Percentiles rank a stretch among this genome's conserved stretches.
Evolutionary conservation across 2,329 filamentous ascomycete species (phyloP).

Genomic region (Ceratocystis ficicola): DNA sequence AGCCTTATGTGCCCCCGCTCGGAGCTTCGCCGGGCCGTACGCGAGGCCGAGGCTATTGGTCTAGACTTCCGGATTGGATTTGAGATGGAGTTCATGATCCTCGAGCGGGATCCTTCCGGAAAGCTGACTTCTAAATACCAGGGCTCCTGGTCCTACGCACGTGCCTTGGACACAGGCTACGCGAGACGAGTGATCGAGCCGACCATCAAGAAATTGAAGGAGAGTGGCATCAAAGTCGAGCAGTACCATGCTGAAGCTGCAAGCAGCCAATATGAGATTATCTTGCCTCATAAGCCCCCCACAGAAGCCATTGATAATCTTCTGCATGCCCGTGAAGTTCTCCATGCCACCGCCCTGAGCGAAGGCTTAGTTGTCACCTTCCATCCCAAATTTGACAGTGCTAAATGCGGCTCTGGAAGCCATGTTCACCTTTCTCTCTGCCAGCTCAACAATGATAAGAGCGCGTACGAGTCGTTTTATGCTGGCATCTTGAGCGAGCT

Average conservation of each 20-base stretch:
- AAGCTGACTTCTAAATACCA: conserved; percentile 51
- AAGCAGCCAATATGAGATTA: conserved; percentile 64
- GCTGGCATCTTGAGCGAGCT: conserved; percentile 58
- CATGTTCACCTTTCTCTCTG: conserved; percentile 58
- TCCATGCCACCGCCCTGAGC: conserved; percentile 50
- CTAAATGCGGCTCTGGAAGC: conserved; percentile 49
- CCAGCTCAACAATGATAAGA: background rate
- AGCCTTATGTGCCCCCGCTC: conserved; percentile 53
- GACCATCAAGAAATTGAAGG: conserved; percentile 48
- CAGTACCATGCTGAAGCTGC: conserved; percentile 65
- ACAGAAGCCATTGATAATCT: conserved; percentile 60
- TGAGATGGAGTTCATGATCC: conserved; percentile 50
- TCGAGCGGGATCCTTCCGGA: background rate
- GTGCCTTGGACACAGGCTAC: conserved; percentile 17
- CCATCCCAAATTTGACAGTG: conserved; percentile 55
- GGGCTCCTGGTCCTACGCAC: conserved; percentile 33
- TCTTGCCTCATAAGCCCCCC: conserved; percentile 51
- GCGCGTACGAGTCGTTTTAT: conserved; percentile 44
- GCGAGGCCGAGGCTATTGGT: conserved; percentile 32
- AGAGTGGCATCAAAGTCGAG: conserved; percentile 53
- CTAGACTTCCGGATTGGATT: conserved; percentile 57
- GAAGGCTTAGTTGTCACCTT: conserved; percentile 57
- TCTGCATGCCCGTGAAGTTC: conserved; percentile 56
- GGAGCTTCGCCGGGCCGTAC: conserved; percentile 44
- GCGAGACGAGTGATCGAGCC: conserved; percentile 50